Evolutionary conservation across 768 basidiomycete species (phyloP).

Genomic region (Lactarius quietus): DNA sequence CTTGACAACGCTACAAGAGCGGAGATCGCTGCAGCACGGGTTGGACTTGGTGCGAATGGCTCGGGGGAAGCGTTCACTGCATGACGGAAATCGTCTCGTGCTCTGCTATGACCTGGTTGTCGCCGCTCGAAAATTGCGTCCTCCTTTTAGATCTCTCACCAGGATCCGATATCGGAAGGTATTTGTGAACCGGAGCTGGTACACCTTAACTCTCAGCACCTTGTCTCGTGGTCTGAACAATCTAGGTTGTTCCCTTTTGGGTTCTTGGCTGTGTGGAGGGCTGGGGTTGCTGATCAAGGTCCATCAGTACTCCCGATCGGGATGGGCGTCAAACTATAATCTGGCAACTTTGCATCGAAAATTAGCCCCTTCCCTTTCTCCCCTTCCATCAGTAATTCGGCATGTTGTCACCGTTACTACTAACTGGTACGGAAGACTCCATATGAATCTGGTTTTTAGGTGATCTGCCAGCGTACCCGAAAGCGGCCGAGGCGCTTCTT

Average conservation of each 20-base stretch:
- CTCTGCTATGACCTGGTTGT: neutral
- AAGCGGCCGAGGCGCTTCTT: constrained; percentile 20
- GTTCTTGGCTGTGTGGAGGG: constrained; percentile 1
- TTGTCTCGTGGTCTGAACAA: constrained; percentile 12
- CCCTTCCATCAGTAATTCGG: neutral
- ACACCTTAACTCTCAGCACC: constrained; percentile 9
- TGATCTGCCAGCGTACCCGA: constrained; percentile 6
- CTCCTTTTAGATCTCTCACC: constrained; percentile 2
- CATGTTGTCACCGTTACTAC: neutral
- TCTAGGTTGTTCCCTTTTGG: constrained; percentile 10
- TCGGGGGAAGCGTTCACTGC: neutral
- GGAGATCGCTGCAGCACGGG: constrained; percentile 1
- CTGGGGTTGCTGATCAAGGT: constrained; percentile 12
- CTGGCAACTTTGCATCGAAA: neutral
- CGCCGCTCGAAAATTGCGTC: constrained; percentile 9
- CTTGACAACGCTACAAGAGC: constrained; percentile 3
- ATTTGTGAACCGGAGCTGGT: constrained; percentile 12
- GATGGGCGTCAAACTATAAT: constrained; percentile 1
- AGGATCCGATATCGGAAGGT: constrained; percentile 19
- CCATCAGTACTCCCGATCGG: constrained; percentile 17
- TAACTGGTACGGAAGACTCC: neutral
- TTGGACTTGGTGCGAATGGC: constrained; percentile 1
- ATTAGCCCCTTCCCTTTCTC: neutral
- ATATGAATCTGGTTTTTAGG: neutral
- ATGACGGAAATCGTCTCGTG: constrained; percentile 1